These are phyloP conservation scores for Ophiorrhiza pumila DNA, from an alignment of 257 asterid species.

Conservation along the genomic window DNA sequence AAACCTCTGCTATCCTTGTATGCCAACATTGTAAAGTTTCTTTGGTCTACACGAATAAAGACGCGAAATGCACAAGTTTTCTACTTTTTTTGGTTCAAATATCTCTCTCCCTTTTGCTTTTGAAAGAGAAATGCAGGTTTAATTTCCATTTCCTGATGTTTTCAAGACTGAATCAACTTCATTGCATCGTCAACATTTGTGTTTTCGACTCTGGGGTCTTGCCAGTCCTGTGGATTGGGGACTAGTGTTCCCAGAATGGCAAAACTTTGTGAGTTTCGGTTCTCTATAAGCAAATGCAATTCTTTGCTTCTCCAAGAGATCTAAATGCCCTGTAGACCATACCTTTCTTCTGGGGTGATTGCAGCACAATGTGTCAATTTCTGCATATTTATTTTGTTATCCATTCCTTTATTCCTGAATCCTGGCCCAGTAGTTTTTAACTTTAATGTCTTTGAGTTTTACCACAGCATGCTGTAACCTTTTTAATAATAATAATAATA, in stretches of 20 bases:
- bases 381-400: constrained; percentile 12
- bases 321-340: background rate
- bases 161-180: background rate
- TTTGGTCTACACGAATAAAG: no score
- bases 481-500: no score
- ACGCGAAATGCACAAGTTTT: background rate
- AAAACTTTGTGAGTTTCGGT: background rate
- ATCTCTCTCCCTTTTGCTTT: background rate
- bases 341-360: background rate
- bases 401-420: constrained; percentile 10
- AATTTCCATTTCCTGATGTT: background rate
- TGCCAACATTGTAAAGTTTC: background rate
- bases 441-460: background rate
- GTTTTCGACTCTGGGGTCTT: background rate
- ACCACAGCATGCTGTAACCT: background rate
- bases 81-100: background rate
- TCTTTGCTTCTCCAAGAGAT: constrained; percentile 4
- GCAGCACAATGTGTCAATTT: background rate
- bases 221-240: no score
- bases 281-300: background rate
- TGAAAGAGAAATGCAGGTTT: background rate
- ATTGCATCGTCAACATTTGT: background rate
- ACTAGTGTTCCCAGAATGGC: no score
- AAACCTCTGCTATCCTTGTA: background rate
- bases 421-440: constrained; percentile 9